These are phyloP conservation scores for Hawksworthiomyces lignivorus DNA, from an alignment of 2,329 filamentous ascomycete genomes.

Conservation along the genomic window DNA sequence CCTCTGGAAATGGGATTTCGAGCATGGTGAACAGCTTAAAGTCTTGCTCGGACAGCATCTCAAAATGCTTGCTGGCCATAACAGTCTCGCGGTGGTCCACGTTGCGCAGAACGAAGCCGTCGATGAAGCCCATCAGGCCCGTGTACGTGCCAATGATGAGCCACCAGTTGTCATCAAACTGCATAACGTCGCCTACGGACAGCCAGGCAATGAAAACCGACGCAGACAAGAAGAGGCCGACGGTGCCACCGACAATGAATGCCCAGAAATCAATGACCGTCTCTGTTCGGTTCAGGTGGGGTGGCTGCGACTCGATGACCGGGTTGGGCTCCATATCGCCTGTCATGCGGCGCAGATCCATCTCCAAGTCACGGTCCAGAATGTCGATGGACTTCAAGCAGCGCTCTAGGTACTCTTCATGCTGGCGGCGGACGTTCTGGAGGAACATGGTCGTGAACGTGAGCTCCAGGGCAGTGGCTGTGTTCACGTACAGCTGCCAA, in stretches of 20 bases:
- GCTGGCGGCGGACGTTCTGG: constrained; percentile 30
- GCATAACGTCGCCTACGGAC: constrained; percentile 28
- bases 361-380: constrained; percentile 27
- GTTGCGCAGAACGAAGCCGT: constrained; percentile 38
- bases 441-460: constrained; percentile 32
- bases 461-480: constrained; percentile 34
- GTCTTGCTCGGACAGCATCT: constrained; percentile 16
- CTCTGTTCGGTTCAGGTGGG: constrained; percentile 25
- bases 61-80: constrained; percentile 19
- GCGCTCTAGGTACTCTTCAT: constrained; percentile 23
- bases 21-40: constrained; percentile 14
- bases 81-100: constrained; percentile 25
- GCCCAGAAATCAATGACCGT: constrained; percentile 33
- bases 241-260: constrained; percentile 33
- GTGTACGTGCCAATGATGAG: constrained; percentile 40
- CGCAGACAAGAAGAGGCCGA: constrained; percentile 30
- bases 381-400: constrained; percentile 26
- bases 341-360: constrained; percentile 25
- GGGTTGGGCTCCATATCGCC: constrained; percentile 26
- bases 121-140: constrained; percentile 35
- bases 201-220: constrained; percentile 30
- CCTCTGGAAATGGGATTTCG: constrained; percentile 15
- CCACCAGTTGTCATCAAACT: constrained; percentile 37
- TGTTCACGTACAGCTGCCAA: constrained; percentile 36
- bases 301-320: constrained; percentile 23